A percentile compares a stretch with the other conserved stretches of the same genome.
Conservation (phyloP, 1,284 basidiomycete genomes). For the Sporisorium exsertum region DNA sequence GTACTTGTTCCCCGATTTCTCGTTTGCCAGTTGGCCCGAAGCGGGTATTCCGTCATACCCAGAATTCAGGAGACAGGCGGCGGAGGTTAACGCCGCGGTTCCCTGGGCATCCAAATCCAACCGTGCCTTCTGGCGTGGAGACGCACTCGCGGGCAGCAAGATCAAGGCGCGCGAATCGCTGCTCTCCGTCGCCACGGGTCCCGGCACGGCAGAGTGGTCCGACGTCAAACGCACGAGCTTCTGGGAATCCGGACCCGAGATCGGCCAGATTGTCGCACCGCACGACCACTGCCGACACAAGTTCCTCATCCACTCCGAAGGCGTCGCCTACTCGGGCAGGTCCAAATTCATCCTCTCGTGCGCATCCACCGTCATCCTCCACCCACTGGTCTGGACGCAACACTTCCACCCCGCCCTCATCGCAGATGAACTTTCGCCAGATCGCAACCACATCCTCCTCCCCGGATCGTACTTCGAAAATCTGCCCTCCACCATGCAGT, state of each 20-base stretch:
- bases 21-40: constrained; percentile 56
- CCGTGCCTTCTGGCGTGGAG: constrained; percentile 41
- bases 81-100: constrained; percentile 22
- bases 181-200: constrained; percentile 29
- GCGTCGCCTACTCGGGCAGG: constrained; percentile 56
- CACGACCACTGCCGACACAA: constrained; percentile 50
- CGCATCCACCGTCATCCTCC: constrained; percentile 43
- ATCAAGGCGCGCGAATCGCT: constrained; percentile 32
- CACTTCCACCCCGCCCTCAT: constrained; percentile 59
- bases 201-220: constrained; percentile 29
- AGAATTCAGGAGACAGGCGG: constrained; percentile 37
- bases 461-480: constrained; percentile 20
- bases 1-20: constrained; percentile 54
- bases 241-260: constrained; percentile 32
- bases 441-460: constrained; percentile 31
- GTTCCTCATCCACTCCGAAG: constrained; percentile 56
- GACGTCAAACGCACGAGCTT: constrained; percentile 55
- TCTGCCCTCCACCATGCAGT: constrained; percentile 19
- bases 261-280: constrained; percentile 34
- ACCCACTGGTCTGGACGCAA: constrained; percentile 52
- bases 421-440: constrained; percentile 6
- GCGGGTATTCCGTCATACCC: constrained; percentile 47
- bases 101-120: constrained; percentile 46
- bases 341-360: constrained; percentile 51
- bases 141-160: constrained; percentile 17